A percentile compares a stretch with the other conserved stretches of the same genome.
These are phyloP conservation scores for Aureobasidium mangrovei DNA, from an alignment of 2,329 filamentous ascomycete genomes.

Conservation along the genomic window DNA sequence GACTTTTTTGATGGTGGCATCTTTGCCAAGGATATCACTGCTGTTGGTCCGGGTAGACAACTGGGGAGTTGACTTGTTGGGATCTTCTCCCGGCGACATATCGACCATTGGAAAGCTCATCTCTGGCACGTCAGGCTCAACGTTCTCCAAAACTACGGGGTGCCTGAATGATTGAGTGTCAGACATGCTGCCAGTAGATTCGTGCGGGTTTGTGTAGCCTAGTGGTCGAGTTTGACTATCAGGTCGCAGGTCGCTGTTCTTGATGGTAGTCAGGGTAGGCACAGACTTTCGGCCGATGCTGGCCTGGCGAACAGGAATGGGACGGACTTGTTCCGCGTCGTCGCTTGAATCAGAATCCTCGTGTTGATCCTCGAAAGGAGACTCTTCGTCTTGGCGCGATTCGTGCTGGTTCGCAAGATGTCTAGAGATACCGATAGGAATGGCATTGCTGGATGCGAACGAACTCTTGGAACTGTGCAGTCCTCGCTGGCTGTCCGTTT, in stretches of 20 bases:
- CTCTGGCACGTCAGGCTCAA: neutral
- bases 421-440: conserved; percentile 32
- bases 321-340: conserved; percentile 27
- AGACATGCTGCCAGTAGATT: neutral
- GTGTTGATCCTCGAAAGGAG: conserved; percentile 11
- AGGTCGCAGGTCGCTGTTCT: conserved; percentile 29
- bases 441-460: conserved; percentile 42
- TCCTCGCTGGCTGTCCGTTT: conserved; percentile 30
- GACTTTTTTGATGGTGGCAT: neutral
- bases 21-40: neutral
- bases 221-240: conserved; percentile 9
- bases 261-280: conserved; percentile 41
- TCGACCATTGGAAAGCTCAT: neutral
- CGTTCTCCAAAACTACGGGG: neutral
- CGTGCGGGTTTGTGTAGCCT: neutral
- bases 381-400: neutral
- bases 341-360: conserved; percentile 12
- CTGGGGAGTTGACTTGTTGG: neutral
- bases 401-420: conserved; percentile 18
- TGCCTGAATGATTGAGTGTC: neutral
- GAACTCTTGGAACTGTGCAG: conserved; percentile 31
- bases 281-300: conserved; percentile 40
- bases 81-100: neutral
- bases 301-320: conserved; percentile 37
- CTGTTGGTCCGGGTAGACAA: conserved; percentile 7